Evolutionary conservation across 2,329 filamentous ascomycete genomes (phyloP).

Genomic region (Orbilia blumenaviensis): DNA sequence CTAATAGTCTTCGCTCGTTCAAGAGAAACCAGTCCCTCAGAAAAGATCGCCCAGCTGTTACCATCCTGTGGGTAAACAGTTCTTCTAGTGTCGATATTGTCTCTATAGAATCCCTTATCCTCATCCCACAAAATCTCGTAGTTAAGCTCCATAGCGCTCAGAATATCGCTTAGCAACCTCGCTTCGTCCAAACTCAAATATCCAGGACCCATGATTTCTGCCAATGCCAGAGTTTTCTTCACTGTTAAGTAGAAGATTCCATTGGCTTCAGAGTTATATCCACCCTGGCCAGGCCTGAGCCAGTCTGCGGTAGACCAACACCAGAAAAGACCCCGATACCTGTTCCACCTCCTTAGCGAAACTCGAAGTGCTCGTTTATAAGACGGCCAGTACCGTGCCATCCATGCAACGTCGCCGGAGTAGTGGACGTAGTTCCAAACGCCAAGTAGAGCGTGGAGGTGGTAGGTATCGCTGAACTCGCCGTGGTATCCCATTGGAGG

Average conservation of each 20-base stretch:
- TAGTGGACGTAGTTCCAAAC: slow-evolving; percentile 70
- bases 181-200: slow-evolving; percentile 62
- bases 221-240: slow-evolving; percentile 66
- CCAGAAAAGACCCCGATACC: slow-evolving; percentile 63
- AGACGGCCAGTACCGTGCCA: slow-evolving; percentile 60
- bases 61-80: slow-evolving; percentile 70
- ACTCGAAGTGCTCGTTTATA: slow-evolving; percentile 59
- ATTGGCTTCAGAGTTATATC: slow-evolving; percentile 66
- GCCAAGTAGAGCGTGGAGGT: slow-evolving; percentile 69
- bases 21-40: slow-evolving; percentile 15
- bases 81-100: slow-evolving; percentile 64
- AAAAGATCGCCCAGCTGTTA: slow-evolving; percentile 66
- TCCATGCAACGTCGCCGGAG: slow-evolving; percentile 64
- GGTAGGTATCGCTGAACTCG: slow-evolving; percentile 67
- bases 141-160: slow-evolving; percentile 62
- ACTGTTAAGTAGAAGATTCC: slow-evolving; percentile 68
- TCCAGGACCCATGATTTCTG: slow-evolving; percentile 56
- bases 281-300: slow-evolving; percentile 65
- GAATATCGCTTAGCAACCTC: slow-evolving; percentile 58
- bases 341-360: slow-evolving; percentile 58
- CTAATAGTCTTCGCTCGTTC: slow-evolving; percentile 37
- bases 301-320: slow-evolving; percentile 66
- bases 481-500: slow-evolving; percentile 59
- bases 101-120: slow-evolving; percentile 65
- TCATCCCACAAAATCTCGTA: slow-evolving; percentile 65